These are phyloP conservation scores for Colletotrichum lupini DNA, from an alignment of 2,329 filamentous ascomycete species.

Conservation along the genomic window DNA sequence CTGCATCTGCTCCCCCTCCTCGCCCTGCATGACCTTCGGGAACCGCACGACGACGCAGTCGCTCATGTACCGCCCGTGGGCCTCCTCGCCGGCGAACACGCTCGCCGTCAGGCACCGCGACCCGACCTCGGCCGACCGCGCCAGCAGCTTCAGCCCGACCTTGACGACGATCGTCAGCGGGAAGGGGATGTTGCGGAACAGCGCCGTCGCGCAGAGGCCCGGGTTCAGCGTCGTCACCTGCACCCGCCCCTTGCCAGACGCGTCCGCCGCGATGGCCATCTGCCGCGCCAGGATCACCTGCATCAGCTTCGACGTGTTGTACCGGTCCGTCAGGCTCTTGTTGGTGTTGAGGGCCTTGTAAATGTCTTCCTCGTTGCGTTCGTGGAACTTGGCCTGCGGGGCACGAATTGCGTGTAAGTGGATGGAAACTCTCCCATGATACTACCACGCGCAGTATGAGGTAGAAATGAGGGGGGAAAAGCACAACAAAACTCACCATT, in stretches of 20 bases:
- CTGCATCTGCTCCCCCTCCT: constrained; percentile 49
- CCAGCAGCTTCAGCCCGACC: constrained; percentile 40
- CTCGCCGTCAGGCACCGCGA: constrained; percentile 52
- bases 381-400: constrained; percentile 45
- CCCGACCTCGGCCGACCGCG: constrained; percentile 51
- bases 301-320: constrained; percentile 49
- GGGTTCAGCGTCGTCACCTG: constrained; percentile 53
- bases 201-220: constrained; percentile 52
- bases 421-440: no score
- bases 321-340: constrained; percentile 45
- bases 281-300: constrained; percentile 44
- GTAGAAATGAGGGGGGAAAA: no score
- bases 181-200: constrained; percentile 48
- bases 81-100: constrained; percentile 48
- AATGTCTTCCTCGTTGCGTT: constrained; percentile 44
- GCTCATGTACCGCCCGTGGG: constrained; percentile 54
- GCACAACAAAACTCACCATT: constrained; percentile 33
- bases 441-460: no score
- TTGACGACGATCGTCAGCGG: constrained; percentile 41
- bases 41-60: constrained; percentile 42
- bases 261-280: constrained; percentile 47
- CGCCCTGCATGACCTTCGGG: constrained; percentile 43
- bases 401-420: not conserved
- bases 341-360: constrained; percentile 47
- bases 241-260: constrained; percentile 45